Conservation (phyloP, 345 rosid genomes). For the Hypericum perforatum region DNA sequence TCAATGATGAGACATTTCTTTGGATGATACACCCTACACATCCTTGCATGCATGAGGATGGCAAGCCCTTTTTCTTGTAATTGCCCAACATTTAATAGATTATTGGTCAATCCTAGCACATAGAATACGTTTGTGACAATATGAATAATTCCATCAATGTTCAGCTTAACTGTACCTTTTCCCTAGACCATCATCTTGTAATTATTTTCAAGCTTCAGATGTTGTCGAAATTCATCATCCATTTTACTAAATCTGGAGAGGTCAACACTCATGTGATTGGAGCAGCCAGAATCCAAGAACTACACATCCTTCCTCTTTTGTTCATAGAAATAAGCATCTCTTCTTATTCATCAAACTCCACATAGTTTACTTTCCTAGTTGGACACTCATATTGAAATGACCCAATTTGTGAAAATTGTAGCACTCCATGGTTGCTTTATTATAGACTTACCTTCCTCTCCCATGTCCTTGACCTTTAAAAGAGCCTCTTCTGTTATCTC, state of each 20-base stretch:
- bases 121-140: background rate
- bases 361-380: background rate
- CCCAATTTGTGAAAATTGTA: background rate
- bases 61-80: background rate
- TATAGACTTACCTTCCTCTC: too few relatives aligned
- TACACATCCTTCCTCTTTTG: background rate
- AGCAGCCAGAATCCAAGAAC: slow-evolving; percentile 1
- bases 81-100: slow-evolving; percentile 2
- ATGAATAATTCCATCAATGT: background rate
- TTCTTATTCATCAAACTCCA: background rate
- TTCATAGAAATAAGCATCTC: background rate
- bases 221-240: background rate
- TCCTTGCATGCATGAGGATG: background rate
- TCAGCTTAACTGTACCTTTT: background rate
- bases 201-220: background rate
- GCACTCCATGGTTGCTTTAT: background rate
- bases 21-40: background rate
- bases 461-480: too few relatives aligned
- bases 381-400: background rate
- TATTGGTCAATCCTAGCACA: background rate
- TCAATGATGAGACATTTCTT: background rate
- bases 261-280: slow-evolving; percentile 1
- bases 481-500: too few relatives aligned
- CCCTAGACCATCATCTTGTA: background rate
- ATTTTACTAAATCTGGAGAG: background rate